phyloP scores from a whole-genome alignment of 257 asterid genomes.

The Thymus mandschuricus region DNA sequence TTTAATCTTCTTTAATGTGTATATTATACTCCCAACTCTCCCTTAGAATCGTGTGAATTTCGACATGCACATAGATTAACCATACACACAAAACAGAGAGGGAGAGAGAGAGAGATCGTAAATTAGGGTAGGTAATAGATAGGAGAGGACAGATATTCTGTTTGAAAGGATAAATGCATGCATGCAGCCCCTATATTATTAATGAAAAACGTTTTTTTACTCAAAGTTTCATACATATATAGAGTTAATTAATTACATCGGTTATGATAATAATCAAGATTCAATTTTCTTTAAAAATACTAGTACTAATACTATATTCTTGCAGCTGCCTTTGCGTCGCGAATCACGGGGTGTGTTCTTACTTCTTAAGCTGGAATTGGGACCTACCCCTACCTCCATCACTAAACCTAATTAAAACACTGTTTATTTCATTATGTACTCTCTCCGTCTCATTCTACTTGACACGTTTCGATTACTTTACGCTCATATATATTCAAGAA shows the following conservation, averaged over 20 bases:
- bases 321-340: conserved; percentile 81
- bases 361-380: conserved; percentile 45
- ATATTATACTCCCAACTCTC: neutral
- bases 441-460: too few relatives aligned
- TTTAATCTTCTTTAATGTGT: too few relatives aligned
- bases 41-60: conserved; percentile 3
- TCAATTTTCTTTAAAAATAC: conserved; percentile 17
- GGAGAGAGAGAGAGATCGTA: too few relatives aligned
- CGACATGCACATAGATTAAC: neutral
- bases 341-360: conserved; percentile 75
- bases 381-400: conserved; percentile 36
- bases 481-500: too few relatives aligned
- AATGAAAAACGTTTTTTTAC: conserved; percentile 17
- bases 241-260: conserved; percentile 1
- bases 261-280: conserved; percentile 5
- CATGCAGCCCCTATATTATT: conserved; percentile 27
- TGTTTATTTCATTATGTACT: too few relatives aligned
- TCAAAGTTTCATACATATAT: neutral
- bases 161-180: conserved; percentile 36
- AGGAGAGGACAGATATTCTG: conserved; percentile 25
- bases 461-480: too few relatives aligned
- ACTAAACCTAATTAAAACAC: neutral
- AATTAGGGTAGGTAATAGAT: neutral
- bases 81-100: neutral
- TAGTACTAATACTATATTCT: conserved; percentile 32